Evolutionary conservation across 2,329 filamentous ascomycete genomes (phyloP).

Genomic region (Aspergillus novofumigatus): DNA sequence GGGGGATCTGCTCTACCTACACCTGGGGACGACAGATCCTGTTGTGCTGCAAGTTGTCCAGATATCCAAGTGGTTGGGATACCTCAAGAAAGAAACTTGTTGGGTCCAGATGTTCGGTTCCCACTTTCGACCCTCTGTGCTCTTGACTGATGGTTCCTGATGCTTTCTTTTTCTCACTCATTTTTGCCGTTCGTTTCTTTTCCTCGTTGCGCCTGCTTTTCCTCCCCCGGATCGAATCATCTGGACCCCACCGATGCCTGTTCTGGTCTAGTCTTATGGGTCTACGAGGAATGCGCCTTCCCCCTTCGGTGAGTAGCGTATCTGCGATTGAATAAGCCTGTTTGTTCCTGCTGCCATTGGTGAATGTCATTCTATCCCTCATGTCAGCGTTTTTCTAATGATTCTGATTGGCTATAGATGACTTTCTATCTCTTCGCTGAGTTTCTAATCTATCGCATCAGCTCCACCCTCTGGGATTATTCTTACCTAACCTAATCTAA

Average conservation of each 20-base stretch:
- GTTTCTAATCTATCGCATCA: conserved; percentile 2
- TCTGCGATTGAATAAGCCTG: conserved; percentile 23
- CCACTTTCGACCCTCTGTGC: background rate
- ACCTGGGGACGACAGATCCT: conserved; percentile 10
- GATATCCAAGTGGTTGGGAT: background rate
- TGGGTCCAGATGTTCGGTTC: background rate
- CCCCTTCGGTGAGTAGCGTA: conserved; percentile 15
- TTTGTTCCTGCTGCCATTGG: conserved; percentile 23
- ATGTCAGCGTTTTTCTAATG: conserved; percentile 16
- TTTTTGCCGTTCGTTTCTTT: background rate
- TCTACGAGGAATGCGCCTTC: conserved; percentile 19
- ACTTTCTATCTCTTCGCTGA: conserved; percentile 1
- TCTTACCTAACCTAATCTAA: conserved; percentile 1
- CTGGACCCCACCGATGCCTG: conserved; percentile 24
- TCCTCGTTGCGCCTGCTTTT: background rate
- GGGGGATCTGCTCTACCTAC: conserved; percentile 19
- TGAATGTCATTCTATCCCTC: background rate
- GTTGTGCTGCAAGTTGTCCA: background rate
- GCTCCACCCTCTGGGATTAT: conserved; percentile 2
- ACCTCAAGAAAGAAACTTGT: background rate
- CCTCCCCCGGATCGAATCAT: conserved; percentile 26
- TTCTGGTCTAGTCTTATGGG: conserved; percentile 22
- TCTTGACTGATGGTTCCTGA: background rate
- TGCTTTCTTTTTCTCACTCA: background rate
- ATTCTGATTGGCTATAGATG: conserved; percentile 12